phyloP scores from a whole-genome alignment of 1,284 basidiomycete species.

The Xerocomus subilludens region DNA sequence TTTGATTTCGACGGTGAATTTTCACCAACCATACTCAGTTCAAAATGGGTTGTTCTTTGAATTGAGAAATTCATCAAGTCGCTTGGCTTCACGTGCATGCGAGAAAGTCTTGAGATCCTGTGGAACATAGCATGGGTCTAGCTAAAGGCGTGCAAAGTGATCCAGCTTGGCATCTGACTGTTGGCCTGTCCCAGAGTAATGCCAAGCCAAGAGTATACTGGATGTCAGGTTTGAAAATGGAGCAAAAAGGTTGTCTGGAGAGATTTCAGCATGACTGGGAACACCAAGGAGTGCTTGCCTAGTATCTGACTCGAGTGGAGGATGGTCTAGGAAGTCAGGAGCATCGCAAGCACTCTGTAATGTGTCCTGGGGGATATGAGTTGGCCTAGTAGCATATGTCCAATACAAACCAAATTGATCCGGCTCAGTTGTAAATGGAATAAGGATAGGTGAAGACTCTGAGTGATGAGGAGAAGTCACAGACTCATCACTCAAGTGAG shows the following conservation, averaged over 20 bases:
- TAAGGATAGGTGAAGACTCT: too few species aligned
- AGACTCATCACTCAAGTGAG: not conserved
- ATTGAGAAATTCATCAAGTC: not conserved
- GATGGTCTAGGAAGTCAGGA: not conserved
- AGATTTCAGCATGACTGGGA: not conserved
- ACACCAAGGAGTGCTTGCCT: not conserved
- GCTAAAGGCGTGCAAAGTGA: not conserved
- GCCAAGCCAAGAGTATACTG: not conserved
- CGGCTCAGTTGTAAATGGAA: not conserved
- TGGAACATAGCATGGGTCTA: not conserved
- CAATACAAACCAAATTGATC: not conserved
- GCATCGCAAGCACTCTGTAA: not conserved
- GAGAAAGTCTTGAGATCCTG: not conserved
- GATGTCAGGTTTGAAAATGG: not conserved
- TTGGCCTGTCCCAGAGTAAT: not conserved
- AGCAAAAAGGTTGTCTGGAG: not conserved
- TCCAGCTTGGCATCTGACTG: not conserved
- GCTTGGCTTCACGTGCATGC: not conserved
- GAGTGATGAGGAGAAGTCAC: too few species aligned
- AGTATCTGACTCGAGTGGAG: not conserved
- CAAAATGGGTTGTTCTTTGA: slow-evolving; percentile 4
- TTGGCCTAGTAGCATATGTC: not conserved
- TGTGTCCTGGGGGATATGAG: not conserved
- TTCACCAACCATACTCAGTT: not conserved
- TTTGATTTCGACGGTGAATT: not conserved